Evolutionary conservation across 192 early-diverging fungal species (phyloP).

Genomic region (Backusella macrospora): DNA sequence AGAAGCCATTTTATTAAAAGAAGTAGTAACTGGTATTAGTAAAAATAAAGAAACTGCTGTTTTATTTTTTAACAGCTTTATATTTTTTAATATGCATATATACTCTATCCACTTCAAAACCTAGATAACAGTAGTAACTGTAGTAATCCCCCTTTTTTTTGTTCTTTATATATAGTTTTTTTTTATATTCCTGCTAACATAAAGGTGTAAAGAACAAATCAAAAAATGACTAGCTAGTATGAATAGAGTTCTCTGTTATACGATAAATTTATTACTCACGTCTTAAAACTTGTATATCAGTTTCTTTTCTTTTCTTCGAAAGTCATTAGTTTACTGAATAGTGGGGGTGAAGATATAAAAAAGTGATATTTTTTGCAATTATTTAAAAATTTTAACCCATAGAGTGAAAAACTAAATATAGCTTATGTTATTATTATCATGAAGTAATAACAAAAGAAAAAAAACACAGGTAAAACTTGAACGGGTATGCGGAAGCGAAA

Average conservation of each 20-base stretch:
- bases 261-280: too few relatives aligned
- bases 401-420: too few relatives aligned
- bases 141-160: background rate
- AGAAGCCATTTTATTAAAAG: background rate
- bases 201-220: too few relatives aligned
- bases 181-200: background rate
- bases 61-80: too few relatives aligned
- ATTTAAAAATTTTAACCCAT: too few relatives aligned
- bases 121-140: background rate
- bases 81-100: background rate
- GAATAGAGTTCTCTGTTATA: too few relatives aligned
- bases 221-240: too few relatives aligned
- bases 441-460: background rate
- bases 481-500: background rate
- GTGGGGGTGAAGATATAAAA: too few relatives aligned
- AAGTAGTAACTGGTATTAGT: background rate
- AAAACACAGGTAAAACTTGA: background rate
- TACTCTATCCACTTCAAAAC: background rate
- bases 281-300: too few relatives aligned
- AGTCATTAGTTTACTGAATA: too few relatives aligned
- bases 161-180: background rate
- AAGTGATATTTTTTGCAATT: too few relatives aligned
- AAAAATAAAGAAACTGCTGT: background rate
- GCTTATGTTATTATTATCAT: background rate
- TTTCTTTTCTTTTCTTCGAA: too few relatives aligned